Evolutionary conservation across 75 land plant genomes (phyloP).

Genomic region (Isoetes taiwanensis): DNA sequence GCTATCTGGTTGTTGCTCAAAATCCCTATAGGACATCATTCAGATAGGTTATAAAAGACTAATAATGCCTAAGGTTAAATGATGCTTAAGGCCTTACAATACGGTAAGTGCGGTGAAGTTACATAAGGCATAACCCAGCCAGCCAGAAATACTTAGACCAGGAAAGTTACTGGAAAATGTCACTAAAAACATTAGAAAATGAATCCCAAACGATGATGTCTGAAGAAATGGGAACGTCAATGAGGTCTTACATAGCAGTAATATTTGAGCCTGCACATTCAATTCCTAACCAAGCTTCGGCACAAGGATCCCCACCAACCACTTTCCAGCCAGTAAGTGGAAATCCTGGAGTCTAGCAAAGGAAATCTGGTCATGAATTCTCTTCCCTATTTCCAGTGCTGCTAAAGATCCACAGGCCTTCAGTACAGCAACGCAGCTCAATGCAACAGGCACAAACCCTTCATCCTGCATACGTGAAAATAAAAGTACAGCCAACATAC

Average conservation of each 20-base stretch:
- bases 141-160: neutral
- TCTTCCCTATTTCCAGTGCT: too few species aligned
- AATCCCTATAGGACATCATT: neutral
- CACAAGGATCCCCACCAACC: slow-evolving; percentile 62
- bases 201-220: neutral
- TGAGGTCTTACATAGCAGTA: slow-evolving; percentile 25
- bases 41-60: neutral
- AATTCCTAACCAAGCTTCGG: slow-evolving; percentile 55
- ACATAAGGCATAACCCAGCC: slow-evolving; percentile 1
- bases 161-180: neutral
- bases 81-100: slow-evolving; percentile 1
- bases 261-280: slow-evolving; percentile 41
- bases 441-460: too few species aligned
- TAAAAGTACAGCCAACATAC: too few species aligned
- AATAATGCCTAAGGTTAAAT: neutral
- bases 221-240: neutral
- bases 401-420: too few species aligned
- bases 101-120: neutral
- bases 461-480: too few species aligned
- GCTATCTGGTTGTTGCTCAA: neutral
- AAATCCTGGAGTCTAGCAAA: too few species aligned
- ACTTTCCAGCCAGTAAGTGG: slow-evolving; percentile 45
- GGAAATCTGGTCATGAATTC: too few species aligned
- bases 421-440: too few species aligned
- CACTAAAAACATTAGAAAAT: neutral